Evolutionary conservation across 345 rosid species (phyloP).

Genomic region (Linum trigynum): DNA sequence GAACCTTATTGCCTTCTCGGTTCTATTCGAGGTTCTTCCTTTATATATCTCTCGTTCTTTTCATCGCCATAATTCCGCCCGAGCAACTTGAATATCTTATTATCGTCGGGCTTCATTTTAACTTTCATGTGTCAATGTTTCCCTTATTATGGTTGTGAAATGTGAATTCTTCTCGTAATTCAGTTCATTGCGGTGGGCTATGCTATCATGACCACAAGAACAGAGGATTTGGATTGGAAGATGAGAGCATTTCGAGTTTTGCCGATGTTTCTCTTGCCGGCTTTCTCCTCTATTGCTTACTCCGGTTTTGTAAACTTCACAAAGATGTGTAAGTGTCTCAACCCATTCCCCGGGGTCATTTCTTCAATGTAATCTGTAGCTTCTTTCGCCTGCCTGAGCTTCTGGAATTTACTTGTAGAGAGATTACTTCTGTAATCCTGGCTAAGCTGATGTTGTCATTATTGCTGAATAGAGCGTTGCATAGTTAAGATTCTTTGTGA

Average conservation of each 20-base stretch:
- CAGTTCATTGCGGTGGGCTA: constrained; percentile 63
- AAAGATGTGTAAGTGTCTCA: constrained; percentile 45
- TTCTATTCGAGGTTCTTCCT: constrained; percentile 56
- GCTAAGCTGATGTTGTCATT: neutral
- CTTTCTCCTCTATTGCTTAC: constrained; percentile 40
- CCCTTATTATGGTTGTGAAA: neutral
- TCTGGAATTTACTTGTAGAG: neutral
- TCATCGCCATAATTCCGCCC: too few relatives aligned
- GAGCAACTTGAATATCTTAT: neutral
- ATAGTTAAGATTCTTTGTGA: neutral
- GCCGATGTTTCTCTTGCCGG: constrained; percentile 70
- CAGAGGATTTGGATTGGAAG: constrained; percentile 54
- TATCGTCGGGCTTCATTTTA: too few relatives aligned
- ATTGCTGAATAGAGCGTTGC: neutral
- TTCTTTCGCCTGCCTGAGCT: neutral
- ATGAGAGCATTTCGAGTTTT: constrained; percentile 54
- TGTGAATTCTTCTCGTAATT: neutral
- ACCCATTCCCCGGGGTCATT: neutral
- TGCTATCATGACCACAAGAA: constrained; percentile 56
- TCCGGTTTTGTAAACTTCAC: constrained; percentile 43
- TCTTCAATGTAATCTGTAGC: too few relatives aligned
- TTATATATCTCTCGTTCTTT: neutral
- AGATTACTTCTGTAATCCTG: neutral
- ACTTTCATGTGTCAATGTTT: neutral
- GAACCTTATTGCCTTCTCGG: constrained; percentile 51